phyloP scores from a whole-genome alignment of 2,329 filamentous ascomycete species.

The Xylariaceae sp. region DNA sequence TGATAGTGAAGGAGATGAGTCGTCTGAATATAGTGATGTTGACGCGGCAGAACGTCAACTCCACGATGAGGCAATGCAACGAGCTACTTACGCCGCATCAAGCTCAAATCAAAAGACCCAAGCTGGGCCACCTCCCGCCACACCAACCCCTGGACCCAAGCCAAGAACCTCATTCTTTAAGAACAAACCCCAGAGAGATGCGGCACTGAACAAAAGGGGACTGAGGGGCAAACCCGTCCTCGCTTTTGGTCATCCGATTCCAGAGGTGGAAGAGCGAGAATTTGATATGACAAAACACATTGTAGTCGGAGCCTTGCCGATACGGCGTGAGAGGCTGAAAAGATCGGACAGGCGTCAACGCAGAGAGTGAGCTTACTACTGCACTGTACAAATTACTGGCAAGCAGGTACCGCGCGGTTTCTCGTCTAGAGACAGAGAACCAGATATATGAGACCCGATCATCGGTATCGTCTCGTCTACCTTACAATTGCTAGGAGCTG shows the following conservation, averaged over 20 bases:
- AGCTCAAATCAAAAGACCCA: slow-evolving; percentile 21
- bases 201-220: slow-evolving; percentile 67
- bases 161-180: slow-evolving; percentile 84
- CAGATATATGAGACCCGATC: not conserved
- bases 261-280: slow-evolving; percentile 63
- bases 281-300: slow-evolving; percentile 70
- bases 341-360: slow-evolving; percentile 54
- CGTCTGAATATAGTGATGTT: slow-evolving; percentile 62
- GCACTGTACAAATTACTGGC: not conserved
- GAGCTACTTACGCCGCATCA: slow-evolving; percentile 24
- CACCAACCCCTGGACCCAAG: slow-evolving; percentile 39
- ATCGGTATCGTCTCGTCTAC: no score
- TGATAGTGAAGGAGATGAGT: slow-evolving; percentile 43
- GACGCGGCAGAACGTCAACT: slow-evolving; percentile 71
- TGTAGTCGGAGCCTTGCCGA: slow-evolving; percentile 49
- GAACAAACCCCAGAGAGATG: slow-evolving; percentile 72
- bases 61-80: slow-evolving; percentile 57
- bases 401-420: no score
- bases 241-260: slow-evolving; percentile 78
- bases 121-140: slow-evolving; percentile 27
- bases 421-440: not conserved
- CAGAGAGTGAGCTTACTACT: slow-evolving; percentile 29
- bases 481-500: no score
- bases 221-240: slow-evolving; percentile 63
- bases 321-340: slow-evolving; percentile 56